Evolutionary conservation across 768 basidiomycete species (phyloP).

Genomic region (Mycena haematopus): DNA sequence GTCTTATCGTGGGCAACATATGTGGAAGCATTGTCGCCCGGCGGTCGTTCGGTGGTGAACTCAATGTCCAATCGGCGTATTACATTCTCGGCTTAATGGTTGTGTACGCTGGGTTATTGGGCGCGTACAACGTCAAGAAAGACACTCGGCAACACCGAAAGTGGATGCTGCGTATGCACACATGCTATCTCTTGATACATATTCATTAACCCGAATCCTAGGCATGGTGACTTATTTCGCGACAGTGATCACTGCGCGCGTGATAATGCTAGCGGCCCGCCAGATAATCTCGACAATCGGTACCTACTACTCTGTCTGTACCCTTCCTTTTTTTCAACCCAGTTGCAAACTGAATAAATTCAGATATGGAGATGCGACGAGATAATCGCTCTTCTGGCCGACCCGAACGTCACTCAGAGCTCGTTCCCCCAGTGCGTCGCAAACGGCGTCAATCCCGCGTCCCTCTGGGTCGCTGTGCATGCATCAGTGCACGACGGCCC

Average conservation of each 20-base stretch:
- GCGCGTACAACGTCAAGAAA: conserved; percentile 32
- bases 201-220: conserved; percentile 6
- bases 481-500: conserved; percentile 27
- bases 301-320: conserved; percentile 33
- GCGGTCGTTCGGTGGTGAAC: conserved; percentile 35
- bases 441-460: conserved; percentile 20
- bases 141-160: conserved; percentile 35
- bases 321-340: background rate
- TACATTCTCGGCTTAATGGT: conserved; percentile 33
- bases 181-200: background rate
- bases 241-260: conserved; percentile 28
- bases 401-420: conserved; percentile 9
- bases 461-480: conserved; percentile 32
- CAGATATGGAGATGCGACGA: conserved; percentile 37
- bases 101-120: conserved; percentile 28
- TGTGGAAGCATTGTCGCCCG: conserved; percentile 31
- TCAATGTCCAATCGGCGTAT: conserved; percentile 35
- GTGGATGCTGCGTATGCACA: conserved; percentile 38
- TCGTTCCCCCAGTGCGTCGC: conserved; percentile 33
- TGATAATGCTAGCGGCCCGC: conserved; percentile 28
- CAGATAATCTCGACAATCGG: conserved; percentile 33
- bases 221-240: conserved; percentile 34
- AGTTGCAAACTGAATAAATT: background rate
- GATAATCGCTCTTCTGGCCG: conserved; percentile 27
- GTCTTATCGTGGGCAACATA: conserved; percentile 32